These are phyloP conservation scores for Wickerhamiella cacticola DNA, from an alignment of 805 yeast species.

Conservation along the genomic window DNA sequence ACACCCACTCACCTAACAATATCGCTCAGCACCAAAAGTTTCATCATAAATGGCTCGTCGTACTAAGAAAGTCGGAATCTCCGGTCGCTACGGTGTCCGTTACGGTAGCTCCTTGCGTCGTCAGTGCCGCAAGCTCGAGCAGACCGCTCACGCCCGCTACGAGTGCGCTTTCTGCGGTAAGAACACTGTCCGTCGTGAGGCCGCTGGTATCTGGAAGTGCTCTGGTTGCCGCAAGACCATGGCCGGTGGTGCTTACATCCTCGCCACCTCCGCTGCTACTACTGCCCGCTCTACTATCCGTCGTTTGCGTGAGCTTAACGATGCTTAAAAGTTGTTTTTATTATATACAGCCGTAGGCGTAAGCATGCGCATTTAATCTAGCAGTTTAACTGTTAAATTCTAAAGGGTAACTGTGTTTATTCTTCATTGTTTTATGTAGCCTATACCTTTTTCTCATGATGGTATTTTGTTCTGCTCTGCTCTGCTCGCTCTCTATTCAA, in stretches of 20 bases:
- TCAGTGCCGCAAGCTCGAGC: constrained; percentile 98
- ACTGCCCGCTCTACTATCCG: constrained; percentile 99
- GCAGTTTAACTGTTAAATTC: not conserved
- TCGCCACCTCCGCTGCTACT: constrained; percentile 97
- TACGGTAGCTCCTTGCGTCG: constrained; percentile 99
- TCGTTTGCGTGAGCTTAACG: constrained; percentile 99
- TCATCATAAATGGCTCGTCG: constrained; percentile 65
- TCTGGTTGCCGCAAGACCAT: constrained; percentile 88
- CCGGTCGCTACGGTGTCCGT: constrained; percentile 99
- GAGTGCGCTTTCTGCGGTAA: constrained; percentile 99
- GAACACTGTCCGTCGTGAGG: constrained; percentile 93
- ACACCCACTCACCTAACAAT: constrained; percentile 7
- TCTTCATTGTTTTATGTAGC: not conserved
- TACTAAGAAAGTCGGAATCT: constrained; percentile 99
- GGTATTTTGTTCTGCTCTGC: too few relatives aligned
- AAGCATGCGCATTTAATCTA: constrained; percentile 4
- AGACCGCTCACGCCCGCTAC: constrained; percentile 97
- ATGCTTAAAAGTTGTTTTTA: constrained; percentile 53
- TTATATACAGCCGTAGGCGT: constrained; percentile 12
- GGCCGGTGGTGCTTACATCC: constrained; percentile 99
- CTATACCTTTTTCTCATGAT: too few relatives aligned
- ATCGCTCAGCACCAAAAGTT: constrained; percentile 6
- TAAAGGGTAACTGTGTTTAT: too few relatives aligned
- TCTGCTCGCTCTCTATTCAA: too few relatives aligned
- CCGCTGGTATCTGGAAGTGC: constrained; percentile 99